These are phyloP conservation scores for Tulasnella calospora DNA, from an alignment of 768 basidiomycete genomes.

Conservation along the genomic window DNA sequence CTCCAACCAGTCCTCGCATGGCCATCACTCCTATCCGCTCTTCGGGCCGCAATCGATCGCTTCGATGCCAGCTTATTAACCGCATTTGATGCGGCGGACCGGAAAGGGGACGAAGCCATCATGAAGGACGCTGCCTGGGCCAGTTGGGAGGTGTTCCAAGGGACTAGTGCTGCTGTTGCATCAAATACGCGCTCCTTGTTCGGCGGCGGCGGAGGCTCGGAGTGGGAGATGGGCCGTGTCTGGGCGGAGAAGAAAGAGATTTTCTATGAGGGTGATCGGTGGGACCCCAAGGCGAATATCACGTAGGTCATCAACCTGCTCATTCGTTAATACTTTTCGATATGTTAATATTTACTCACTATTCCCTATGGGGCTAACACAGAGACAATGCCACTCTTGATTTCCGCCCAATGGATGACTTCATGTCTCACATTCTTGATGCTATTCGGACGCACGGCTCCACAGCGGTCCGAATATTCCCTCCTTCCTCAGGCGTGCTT, in stretches of 20 bases:
- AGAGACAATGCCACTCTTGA: slow-evolving; percentile 60
- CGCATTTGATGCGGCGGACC: slow-evolving; percentile 84
- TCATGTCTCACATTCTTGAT: slow-evolving; percentile 64
- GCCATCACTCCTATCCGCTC: slow-evolving; percentile 54
- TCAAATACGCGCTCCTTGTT: background rate
- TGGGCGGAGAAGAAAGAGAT: slow-evolving; percentile 96
- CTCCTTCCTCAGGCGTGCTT: slow-evolving; percentile 68
- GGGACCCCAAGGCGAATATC: slow-evolving; percentile 79
- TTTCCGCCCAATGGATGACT: slow-evolving; percentile 91
- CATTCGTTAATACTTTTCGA: background rate
- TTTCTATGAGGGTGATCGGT: slow-evolving; percentile 78
- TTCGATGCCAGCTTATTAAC: slow-evolving; percentile 84
- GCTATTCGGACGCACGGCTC: slow-evolving; percentile 71
- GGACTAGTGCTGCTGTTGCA: slow-evolving; percentile 21
- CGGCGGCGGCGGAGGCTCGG: slow-evolving; percentile 32
- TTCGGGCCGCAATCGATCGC: slow-evolving; percentile 75
- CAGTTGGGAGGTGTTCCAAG: slow-evolving; percentile 77
- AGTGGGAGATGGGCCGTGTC: slow-evolving; percentile 91
- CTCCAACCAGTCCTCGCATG: slow-evolving; percentile 70
- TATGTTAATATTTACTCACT: background rate
- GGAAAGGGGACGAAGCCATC: slow-evolving; percentile 57
- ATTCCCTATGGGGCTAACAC: slow-evolving; percentile 17
- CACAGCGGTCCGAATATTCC: slow-evolving; percentile 81
- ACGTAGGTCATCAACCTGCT: slow-evolving; percentile 45
- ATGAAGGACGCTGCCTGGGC: slow-evolving; percentile 82